Conservation (phyloP, 345 rosid genomes). For the Capsella bursapastoris region DNA sequence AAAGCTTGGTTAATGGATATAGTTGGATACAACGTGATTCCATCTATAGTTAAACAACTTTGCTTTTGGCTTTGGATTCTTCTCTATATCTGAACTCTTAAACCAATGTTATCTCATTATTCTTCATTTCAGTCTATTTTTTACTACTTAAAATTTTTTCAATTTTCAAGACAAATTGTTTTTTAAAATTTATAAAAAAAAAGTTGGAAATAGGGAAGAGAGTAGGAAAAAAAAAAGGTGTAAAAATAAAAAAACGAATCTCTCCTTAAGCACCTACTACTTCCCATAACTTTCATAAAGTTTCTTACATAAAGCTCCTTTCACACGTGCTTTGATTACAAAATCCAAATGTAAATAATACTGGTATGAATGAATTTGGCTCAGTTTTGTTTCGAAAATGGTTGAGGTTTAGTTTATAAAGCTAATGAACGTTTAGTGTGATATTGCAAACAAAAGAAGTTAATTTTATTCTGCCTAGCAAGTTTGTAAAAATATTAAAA, state of each 20-base stretch:
- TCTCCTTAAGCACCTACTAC: conserved; percentile 38
- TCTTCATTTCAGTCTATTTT: neutral
- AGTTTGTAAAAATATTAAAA: too few relatives aligned
- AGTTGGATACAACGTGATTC: conserved; percentile 39
- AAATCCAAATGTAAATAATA: conserved; percentile 5
- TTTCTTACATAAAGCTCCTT: conserved; percentile 38
- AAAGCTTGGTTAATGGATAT: conserved; percentile 10
- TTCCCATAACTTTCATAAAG: conserved; percentile 34
- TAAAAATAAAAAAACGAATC: conserved; percentile 45
- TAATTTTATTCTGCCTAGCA: too few relatives aligned
- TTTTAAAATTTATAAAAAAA: neutral
- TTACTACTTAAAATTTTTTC: neutral
- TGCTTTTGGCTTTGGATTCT: conserved; percentile 38
- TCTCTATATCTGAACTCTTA: conserved; percentile 21
- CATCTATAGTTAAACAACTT: conserved; percentile 22
- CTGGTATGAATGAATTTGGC: neutral
- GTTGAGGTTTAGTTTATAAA: neutral
- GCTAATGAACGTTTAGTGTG: neutral
- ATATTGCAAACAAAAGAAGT: neutral
- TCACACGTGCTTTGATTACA: conserved; percentile 35
- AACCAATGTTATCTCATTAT: conserved; percentile 36
- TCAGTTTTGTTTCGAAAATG: neutral
- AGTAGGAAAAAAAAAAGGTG: neutral
- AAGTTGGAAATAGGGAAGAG: conserved; percentile 26
- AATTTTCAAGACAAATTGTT: conserved; percentile 24